A percentile compares a stretch with the other conserved stretches of the same genome.
Evolutionary conservation across 2,329 filamentous ascomycete species (phyloP).

Genomic region (Shiraia sp.): DNA sequence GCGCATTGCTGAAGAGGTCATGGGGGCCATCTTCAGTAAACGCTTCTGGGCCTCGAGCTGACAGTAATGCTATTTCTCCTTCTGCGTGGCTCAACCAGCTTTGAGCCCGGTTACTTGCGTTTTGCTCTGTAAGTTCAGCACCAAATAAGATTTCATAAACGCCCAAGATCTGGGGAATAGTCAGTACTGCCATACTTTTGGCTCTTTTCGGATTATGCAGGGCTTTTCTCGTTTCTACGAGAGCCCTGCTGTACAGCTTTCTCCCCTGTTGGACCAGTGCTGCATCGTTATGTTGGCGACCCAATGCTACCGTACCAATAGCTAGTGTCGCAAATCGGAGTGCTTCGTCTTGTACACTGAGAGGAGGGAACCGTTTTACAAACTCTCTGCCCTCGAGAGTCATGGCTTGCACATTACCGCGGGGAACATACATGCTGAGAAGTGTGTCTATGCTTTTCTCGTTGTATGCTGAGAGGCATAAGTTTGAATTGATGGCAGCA

Average conservation of each 20-base stretch:
- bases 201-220: constrained; percentile 17
- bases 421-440: constrained; percentile 24
- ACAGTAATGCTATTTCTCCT: constrained; percentile 29
- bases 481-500: constrained; percentile 12
- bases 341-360: constrained; percentile 27
- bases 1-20: constrained; percentile 26
- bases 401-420: constrained; percentile 5
- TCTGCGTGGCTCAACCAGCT: constrained; percentile 36
- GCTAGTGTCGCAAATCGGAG: constrained; percentile 29
- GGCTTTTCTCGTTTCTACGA: constrained; percentile 26
- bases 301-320: constrained; percentile 27
- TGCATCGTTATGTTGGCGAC: constrained; percentile 18
- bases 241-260: constrained; percentile 26
- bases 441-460: constrained; percentile 26
- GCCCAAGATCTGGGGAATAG: constrained; percentile 26
- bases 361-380: constrained; percentile 15
- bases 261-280: constrained; percentile 23
- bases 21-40: constrained; percentile 22
- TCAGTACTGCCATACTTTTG: constrained; percentile 28
- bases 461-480: constrained; percentile 28
- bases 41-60: constrained; percentile 21
- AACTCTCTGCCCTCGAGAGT: constrained; percentile 16
- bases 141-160: constrained; percentile 37
- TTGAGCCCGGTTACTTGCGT: constrained; percentile 22
- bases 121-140: constrained; percentile 12